phyloP scores from a whole-genome alignment of 257 asterid species.

The Henckelia pumila region DNA sequence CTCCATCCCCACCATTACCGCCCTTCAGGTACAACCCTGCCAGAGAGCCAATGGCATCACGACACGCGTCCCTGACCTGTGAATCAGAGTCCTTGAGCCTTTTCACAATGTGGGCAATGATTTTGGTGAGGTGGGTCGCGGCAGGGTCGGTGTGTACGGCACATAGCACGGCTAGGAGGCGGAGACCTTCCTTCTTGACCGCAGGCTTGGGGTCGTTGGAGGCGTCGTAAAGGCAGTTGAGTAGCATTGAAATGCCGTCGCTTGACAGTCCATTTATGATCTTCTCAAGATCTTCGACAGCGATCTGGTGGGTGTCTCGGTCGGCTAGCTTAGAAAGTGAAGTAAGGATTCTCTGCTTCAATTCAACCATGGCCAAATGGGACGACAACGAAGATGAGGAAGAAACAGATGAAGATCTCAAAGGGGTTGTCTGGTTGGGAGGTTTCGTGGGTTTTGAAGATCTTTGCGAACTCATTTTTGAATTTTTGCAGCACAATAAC shows the following conservation, averaged over 20 bases:
- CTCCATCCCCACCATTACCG: conserved; percentile 56
- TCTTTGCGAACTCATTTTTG: conserved; percentile 50
- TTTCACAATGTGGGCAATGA: conserved; percentile 68
- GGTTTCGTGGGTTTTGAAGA: conserved; percentile 76
- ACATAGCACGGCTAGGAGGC: conserved; percentile 69
- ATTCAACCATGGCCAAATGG: conserved; percentile 87
- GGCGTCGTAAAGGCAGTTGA: conserved; percentile 94
- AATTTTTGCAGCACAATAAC: background rate
- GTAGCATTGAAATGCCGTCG: conserved; percentile 88
- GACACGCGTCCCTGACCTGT: conserved; percentile 87
- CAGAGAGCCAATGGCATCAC: conserved; percentile 79
- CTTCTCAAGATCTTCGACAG: conserved; percentile 85
- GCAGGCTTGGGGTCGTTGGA: conserved; percentile 79
- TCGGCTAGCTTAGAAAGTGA: conserved; percentile 93
- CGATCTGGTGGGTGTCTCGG: conserved; percentile 99
- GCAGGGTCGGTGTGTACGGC: conserved; percentile 63
- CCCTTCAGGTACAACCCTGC: conserved; percentile 75
- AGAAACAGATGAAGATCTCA: conserved; percentile 48
- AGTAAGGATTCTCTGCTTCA: conserved; percentile 82
- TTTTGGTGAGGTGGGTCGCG: conserved; percentile 78
- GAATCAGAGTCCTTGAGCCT: conserved; percentile 93
- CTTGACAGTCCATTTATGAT: conserved; percentile 67
- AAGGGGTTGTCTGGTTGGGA: conserved; percentile 46
- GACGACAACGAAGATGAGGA: conserved; percentile 66
- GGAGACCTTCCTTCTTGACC: conserved; percentile 75